Percentiles rank a stretch among this genome's conserved stretches.
Conservation (phyloP, 768 basidiomycete species). For the Coprinopsis cinerea region DNA sequence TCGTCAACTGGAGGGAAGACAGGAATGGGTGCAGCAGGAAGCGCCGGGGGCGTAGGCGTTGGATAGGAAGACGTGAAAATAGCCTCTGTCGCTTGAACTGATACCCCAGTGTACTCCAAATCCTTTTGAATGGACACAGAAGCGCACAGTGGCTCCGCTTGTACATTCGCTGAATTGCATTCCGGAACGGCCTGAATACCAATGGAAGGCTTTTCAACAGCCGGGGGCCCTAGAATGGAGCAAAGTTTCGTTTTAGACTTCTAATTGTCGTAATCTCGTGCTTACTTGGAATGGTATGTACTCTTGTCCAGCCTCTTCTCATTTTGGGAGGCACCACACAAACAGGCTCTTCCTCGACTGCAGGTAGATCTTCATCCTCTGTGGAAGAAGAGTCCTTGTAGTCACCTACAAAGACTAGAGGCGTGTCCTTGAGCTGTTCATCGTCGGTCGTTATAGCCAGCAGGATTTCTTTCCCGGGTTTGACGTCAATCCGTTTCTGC, state of each 20-base stretch:
- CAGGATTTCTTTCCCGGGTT: slow-evolving; percentile 65
- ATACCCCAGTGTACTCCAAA: neutral
- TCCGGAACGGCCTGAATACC: neutral
- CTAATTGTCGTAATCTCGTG: too few species aligned
- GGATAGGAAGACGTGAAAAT: too few species aligned
- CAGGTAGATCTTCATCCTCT: slow-evolving; percentile 23
- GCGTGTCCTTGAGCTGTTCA: slow-evolving; percentile 47
- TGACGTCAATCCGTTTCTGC: slow-evolving; percentile 63
- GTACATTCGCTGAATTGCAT: neutral
- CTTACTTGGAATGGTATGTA: neutral
- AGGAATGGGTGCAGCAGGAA: neutral
- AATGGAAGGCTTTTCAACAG: neutral
- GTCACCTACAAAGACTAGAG: slow-evolving; percentile 55
- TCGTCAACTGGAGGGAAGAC: neutral
- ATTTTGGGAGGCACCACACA: neutral
- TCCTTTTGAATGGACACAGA: neutral
- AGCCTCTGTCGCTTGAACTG: neutral
- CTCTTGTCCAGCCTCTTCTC: slow-evolving; percentile 1
- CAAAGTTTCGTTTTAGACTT: too few species aligned
- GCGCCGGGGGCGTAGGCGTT: too few species aligned
- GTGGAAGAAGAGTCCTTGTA: slow-evolving; percentile 23
- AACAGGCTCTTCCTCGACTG: slow-evolving; percentile 28
- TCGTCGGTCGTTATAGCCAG: slow-evolving; percentile 51
- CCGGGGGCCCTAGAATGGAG: neutral
- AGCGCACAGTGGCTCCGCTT: neutral